Base-by-base conservation (phyloP, 495 filamentous ascomycete species). In the Penicillium verhagenii region DNA sequence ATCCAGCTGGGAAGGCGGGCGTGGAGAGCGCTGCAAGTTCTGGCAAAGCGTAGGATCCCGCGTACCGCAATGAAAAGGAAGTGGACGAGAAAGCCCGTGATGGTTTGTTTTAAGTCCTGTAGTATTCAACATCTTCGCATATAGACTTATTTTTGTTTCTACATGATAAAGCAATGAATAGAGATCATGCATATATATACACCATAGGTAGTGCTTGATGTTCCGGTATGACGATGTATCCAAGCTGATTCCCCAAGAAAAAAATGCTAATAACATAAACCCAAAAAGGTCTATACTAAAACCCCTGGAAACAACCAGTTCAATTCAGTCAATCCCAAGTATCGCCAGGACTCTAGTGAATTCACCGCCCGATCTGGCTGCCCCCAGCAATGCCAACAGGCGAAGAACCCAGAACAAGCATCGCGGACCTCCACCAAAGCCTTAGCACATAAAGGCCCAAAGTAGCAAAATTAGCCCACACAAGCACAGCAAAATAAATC, bases 1-100 rank as follows among this genome's bases (percentile, higher is more conserved):
- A 6, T 71, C 70, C 35, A 53, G 64, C 1, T 86, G 82, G 83
- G 83, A 87, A 56, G 81, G 76, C 1, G 79, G 78, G 1, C 71
- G 82, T n/a, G 81, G 82, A 1, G 51, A 54, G 19, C 64, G 83
- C 19, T 86, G 82, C 62, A 72, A 75, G 31, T 83, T 84, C 54
- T 86, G 80, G 82, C 76, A 70, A 47, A 69, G 68, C 33, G 64
- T 84, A 29, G 76, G 53, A 4, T 29, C 53, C 0, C 46, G 47
- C 18, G 53, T 56, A 16, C 53, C 53, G 4, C 39, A 51, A 18
- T 56, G n/a, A n/a, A n/a, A n/a, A n/a, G n/a, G n/a, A n/a, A n/a
- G n/a, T n/a, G n/a, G n/a, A n/a, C n/a, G n/a, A n/a, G n/a, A n/a
- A n/a, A n/a, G n/a, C n/a, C n/a, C n/a, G n/a, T n/a, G n/a, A n/a